These are phyloP conservation scores for Cercospora citrullina DNA, from an alignment of 2,329 filamentous ascomycete species.

Conservation along the genomic window DNA sequence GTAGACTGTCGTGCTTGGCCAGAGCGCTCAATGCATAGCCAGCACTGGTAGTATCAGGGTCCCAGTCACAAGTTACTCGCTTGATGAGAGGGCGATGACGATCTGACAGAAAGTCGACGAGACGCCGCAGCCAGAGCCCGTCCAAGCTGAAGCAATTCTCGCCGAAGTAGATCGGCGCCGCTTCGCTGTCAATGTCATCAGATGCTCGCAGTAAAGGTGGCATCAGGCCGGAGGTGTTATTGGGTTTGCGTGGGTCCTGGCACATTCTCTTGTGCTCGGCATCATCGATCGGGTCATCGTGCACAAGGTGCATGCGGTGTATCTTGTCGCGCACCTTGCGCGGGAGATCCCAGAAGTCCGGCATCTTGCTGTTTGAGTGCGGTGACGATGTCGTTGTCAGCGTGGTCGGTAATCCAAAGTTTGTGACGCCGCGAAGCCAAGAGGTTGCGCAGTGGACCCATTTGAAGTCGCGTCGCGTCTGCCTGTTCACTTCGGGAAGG, in stretches of 20 bases:
- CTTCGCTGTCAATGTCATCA: slow-evolving; percentile 25
- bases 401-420: background rate
- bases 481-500: slow-evolving; percentile 9
- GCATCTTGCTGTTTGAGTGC: slow-evolving; percentile 19
- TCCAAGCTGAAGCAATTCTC: too few relatives aligned
- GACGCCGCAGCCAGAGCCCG: too few relatives aligned
- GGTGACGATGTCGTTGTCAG: background rate
- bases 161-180: slow-evolving; percentile 28
- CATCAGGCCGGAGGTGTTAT: too few relatives aligned
- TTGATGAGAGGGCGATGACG: too few relatives aligned
- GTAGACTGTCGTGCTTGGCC: too few relatives aligned
- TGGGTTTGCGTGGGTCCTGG: too few relatives aligned
- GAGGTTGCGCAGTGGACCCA: background rate
- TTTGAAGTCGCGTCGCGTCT: slow-evolving; percentile 6
- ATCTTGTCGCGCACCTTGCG: slow-evolving; percentile 29
- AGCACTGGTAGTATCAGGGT: too few relatives aligned
- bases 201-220: too few relatives aligned
- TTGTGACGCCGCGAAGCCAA: background rate
- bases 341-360: slow-evolving; percentile 32
- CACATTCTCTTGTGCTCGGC: background rate
- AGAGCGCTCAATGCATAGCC: too few relatives aligned
- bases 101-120: too few relatives aligned
- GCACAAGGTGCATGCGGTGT: slow-evolving; percentile 31
- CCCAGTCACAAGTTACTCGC: too few relatives aligned
- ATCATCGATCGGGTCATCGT: slow-evolving; percentile 14